phyloP scores from a whole-genome alignment of 208 protist genomes.

The Blechomonas ayalai region DNA sequence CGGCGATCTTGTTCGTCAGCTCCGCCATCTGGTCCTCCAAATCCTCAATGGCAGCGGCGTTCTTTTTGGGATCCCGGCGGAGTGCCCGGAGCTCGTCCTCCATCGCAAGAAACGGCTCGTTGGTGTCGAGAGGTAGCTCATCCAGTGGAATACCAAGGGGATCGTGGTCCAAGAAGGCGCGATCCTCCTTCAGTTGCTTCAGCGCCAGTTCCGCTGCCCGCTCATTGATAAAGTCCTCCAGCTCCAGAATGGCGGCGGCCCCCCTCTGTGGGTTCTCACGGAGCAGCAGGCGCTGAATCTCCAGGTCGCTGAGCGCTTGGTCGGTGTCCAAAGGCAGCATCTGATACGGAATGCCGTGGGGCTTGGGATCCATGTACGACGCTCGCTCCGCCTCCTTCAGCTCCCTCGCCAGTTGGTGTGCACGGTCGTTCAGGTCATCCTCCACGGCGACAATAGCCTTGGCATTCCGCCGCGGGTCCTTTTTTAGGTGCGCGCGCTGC shows the following conservation, averaged over 20 bases:
- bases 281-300: slow-evolving; percentile 3
- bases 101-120: slow-evolving; percentile 32
- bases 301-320: slow-evolving; percentile 2
- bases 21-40: slow-evolving; percentile 49
- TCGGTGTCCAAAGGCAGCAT: slow-evolving; percentile 11
- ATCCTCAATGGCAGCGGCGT: slow-evolving; percentile 27
- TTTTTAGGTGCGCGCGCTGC: slow-evolving; percentile 45
- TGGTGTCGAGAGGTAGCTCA: slow-evolving; percentile 23
- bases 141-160: slow-evolving; percentile 31
- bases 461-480: slow-evolving; percentile 34
- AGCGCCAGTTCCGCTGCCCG: slow-evolving; percentile 33
- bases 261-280: slow-evolving; percentile 1
- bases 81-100: slow-evolving; percentile 56
- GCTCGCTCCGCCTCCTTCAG: slow-evolving; percentile 49
- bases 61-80: slow-evolving; percentile 31
- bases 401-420: slow-evolving; percentile 36
- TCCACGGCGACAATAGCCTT: slow-evolving; percentile 45
- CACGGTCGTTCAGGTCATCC: slow-evolving; percentile 44
- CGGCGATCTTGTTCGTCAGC: slow-evolving; percentile 39
- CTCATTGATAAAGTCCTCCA: slow-evolving; percentile 39
- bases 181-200: slow-evolving; percentile 5
- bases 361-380: slow-evolving; percentile 46
- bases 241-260: slow-evolving; percentile 1
- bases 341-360: slow-evolving; percentile 35
- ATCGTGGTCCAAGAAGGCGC: slow-evolving; percentile 28